phyloP scores from a whole-genome alignment of 2,329 filamentous ascomycete species.

The Dactylellina drechsleri region DNA sequence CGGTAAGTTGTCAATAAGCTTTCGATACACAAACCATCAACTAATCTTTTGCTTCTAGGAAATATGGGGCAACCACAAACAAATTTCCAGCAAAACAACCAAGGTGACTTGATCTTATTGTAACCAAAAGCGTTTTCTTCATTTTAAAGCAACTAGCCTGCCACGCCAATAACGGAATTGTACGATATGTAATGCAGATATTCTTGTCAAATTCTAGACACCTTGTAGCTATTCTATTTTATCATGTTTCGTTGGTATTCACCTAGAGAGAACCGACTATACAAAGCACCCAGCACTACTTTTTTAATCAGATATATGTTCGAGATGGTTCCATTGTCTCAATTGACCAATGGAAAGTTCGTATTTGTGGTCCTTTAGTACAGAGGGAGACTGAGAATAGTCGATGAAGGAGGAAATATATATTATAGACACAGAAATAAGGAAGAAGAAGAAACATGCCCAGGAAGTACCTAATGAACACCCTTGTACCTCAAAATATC shows the following conservation, averaged over 20 bases:
- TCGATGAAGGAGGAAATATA: conserved; percentile 43
- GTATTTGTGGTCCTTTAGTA: conserved; percentile 50
- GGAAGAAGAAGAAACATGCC: conserved; percentile 54
- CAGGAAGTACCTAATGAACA: conserved; percentile 55
- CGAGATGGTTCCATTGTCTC: conserved; percentile 33
- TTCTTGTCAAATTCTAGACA: conserved; percentile 2
- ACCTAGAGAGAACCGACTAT: no score
- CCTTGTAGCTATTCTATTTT: neutral
- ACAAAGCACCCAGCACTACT: no score
- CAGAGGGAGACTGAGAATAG: conserved; percentile 44
- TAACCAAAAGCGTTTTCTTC: conserved; percentile 7
- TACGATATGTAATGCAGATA: conserved; percentile 41
- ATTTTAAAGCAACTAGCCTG: conserved; percentile 4
- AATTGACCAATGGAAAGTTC: conserved; percentile 24
- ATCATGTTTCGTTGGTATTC: no score
- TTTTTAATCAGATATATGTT: conserved; percentile 2
- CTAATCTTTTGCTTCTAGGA: conserved; percentile 19
- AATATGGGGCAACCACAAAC: conserved; percentile 36
- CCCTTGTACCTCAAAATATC: conserved; percentile 49
- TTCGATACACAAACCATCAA: neutral
- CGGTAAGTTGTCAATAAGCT: conserved; percentile 13
- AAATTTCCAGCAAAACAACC: conserved; percentile 49
- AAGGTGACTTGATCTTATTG: conserved; percentile 50
- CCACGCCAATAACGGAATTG: conserved; percentile 15
- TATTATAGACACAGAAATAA: conserved; percentile 53